A percentile compares a stretch with the other conserved stretches of the same genome.
Conservation (phyloP, 805 yeast species). For the Ogataea nonfermentans region DNA sequence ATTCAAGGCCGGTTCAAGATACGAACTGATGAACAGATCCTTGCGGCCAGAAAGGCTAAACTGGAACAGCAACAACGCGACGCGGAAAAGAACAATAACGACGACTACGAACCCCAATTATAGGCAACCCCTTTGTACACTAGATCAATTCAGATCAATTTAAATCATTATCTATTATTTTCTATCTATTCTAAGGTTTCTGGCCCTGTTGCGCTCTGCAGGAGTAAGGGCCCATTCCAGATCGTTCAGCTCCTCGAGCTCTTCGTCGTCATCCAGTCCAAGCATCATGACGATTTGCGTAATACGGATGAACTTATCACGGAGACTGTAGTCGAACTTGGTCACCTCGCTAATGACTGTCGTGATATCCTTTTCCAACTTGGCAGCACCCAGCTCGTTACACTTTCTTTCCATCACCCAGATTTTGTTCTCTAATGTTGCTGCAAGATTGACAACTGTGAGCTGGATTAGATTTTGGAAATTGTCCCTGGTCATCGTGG, state of each 20-base stretch:
- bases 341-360: conserved; percentile 72
- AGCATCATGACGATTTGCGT: conserved; percentile 82
- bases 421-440: conserved; percentile 61
- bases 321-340: conserved; percentile 64
- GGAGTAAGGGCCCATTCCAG: conserved; percentile 74
- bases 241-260: conserved; percentile 32
- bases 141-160: conserved; percentile 1
- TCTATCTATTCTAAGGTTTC: conserved; percentile 52
- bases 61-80: conserved; percentile 25
- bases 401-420: conserved; percentile 65
- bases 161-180: conserved; percentile 14
- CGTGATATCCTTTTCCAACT: conserved; percentile 78
- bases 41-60: conserved; percentile 27
- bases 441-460: conserved; percentile 54
- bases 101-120: conserved; percentile 9
- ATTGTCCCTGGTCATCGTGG: conserved; percentile 37
- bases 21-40: conserved; percentile 40
- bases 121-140: conserved; percentile 4
- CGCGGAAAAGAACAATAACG: conserved; percentile 14
- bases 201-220: conserved; percentile 63
- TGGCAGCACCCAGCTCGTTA: conserved; percentile 80
- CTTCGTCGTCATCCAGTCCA: conserved; percentile 72
- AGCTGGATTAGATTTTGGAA: conserved; percentile 48
- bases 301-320: conserved; percentile 75
- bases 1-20: conserved; percentile 46